Conservation (phyloP, 1,139 yeast species). For the Saccharomyces hybrid region DNA sequence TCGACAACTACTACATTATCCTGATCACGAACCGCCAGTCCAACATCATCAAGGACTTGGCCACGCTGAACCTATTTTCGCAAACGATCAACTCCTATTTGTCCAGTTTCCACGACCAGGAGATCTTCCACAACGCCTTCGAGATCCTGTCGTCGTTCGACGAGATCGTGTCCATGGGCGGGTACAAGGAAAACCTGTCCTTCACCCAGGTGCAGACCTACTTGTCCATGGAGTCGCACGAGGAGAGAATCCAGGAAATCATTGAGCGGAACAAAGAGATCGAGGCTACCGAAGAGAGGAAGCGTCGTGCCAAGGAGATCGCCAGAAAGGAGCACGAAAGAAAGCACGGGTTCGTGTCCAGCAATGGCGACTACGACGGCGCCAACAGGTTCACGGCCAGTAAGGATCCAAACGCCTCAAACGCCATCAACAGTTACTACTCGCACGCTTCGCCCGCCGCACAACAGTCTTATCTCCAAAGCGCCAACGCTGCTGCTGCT, state of each 20-base stretch:
- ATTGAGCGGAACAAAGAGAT: slow-evolving; percentile 94
- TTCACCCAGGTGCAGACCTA: slow-evolving; percentile 79
- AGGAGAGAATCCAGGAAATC: slow-evolving; percentile 95
- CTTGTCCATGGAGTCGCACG: slow-evolving; percentile 96
- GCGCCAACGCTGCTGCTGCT: neutral
- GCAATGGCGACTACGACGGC: slow-evolving; percentile 14
- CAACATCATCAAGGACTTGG: slow-evolving; percentile 89
- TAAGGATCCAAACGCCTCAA: slow-evolving; percentile 28
- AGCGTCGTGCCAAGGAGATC: slow-evolving; percentile 90
- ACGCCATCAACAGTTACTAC: slow-evolving; percentile 32
- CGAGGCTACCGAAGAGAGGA: slow-evolving; percentile 95
- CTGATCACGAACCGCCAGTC: slow-evolving; percentile 86
- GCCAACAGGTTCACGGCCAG: slow-evolving; percentile 19
- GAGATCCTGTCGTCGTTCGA: slow-evolving; percentile 89
- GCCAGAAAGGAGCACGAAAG: slow-evolving; percentile 79
- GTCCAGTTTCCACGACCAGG: slow-evolving; percentile 71
- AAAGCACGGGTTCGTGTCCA: slow-evolving; percentile 34
- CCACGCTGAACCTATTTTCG: slow-evolving; percentile 79
- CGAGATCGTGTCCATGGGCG: slow-evolving; percentile 87
- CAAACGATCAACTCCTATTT: slow-evolving; percentile 73
- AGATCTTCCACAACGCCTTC: slow-evolving; percentile 76
- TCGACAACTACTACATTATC: slow-evolving; percentile 89
- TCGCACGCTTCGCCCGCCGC: slow-evolving; percentile 33
- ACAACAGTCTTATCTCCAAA: slow-evolving; percentile 31
- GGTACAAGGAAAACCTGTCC: slow-evolving; percentile 76